Percentiles rank a stretch among this genome's conserved stretches.
These are phyloP conservation scores for Hyphopichia fennica DNA, from an alignment of 1,139 yeast genomes.

Conservation along the genomic window DNA sequence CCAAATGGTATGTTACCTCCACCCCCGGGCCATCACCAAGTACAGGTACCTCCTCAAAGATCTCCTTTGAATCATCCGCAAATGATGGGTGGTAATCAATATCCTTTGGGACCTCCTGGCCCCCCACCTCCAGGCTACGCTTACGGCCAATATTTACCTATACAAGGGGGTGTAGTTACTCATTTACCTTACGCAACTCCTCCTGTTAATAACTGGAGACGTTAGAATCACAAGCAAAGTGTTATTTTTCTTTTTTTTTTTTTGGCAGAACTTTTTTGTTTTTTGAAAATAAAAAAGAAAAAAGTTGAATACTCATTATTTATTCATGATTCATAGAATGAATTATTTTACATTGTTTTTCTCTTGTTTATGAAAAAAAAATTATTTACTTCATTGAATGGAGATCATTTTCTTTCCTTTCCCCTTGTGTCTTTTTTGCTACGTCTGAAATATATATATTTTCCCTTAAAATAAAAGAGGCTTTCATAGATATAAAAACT, in stretches of 20 bases:
- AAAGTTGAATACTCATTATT: no score
- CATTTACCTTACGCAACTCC: slow-evolving; percentile 24
- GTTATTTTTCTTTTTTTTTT: not conserved
- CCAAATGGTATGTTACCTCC: slow-evolving; percentile 10
- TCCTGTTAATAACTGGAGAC: slow-evolving; percentile 33
- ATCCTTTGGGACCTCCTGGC: slow-evolving; percentile 21
- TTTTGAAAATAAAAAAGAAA: not conserved
- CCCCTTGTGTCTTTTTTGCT: no score
- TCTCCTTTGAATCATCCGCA: slow-evolving; percentile 25
- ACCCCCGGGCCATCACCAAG: slow-evolving; percentile 13
- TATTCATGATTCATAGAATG: not conserved
- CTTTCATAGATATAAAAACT: no score
- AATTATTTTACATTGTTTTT: not conserved
- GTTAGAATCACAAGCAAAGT: slow-evolving; percentile 12
- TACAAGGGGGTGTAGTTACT: slow-evolving; percentile 32
- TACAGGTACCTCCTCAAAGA: slow-evolving; percentile 12
- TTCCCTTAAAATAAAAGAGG: no score
- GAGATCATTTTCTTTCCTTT: no score
- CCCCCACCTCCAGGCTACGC: slow-evolving; percentile 35
- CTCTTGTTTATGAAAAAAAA: no score
- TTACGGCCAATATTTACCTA: slow-evolving; percentile 37
- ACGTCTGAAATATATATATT: no score
- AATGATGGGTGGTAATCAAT: slow-evolving; percentile 19
- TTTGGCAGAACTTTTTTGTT: not conserved
- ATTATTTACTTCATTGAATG: not conserved